phyloP scores from a whole-genome alignment of 768 basidiomycete genomes.

The Auriscalpium microsporum region DNA sequence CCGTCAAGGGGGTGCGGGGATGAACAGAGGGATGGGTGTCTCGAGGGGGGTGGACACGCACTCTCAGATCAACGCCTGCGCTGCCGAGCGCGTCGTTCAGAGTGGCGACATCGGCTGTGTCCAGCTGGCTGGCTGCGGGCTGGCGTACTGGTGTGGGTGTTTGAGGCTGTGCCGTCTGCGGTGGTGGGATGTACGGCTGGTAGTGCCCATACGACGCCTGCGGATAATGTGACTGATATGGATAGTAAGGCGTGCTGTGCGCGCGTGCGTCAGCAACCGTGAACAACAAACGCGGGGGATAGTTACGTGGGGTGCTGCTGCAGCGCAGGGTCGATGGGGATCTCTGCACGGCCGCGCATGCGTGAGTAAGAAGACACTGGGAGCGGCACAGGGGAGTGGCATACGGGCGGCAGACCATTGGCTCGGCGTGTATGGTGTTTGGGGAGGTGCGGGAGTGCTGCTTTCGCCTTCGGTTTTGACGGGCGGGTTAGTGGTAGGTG shows the following conservation, averaged over 20 bases:
- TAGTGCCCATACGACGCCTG: constrained; percentile 25
- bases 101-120: constrained; percentile 66
- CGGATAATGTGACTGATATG: constrained; percentile 18
- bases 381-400: not conserved
- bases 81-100: constrained; percentile 80
- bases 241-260: constrained; percentile 12
- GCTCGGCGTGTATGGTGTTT: constrained; percentile 4
- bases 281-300: not conserved
- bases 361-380: no score
- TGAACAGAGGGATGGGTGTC: no score
- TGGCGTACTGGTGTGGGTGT: constrained; percentile 3
- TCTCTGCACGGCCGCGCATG: constrained; percentile 4
- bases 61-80: constrained; percentile 80
- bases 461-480: constrained; percentile 8
- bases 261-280: constrained; percentile 1
- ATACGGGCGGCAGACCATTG: constrained; percentile 9
- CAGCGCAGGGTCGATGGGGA: constrained; percentile 16
- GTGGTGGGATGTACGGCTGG: constrained; percentile 14
- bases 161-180: constrained; percentile 18
- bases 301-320: constrained; percentile 16
- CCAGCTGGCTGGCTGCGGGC: constrained; percentile 24
- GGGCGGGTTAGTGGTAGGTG: not conserved
- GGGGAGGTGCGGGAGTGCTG: not conserved
- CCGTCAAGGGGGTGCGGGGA: not conserved
- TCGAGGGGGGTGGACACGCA: constrained; percentile 23